Conservation (phyloP, 257 asterid genomes). For the Primulina tabacum region DNA sequence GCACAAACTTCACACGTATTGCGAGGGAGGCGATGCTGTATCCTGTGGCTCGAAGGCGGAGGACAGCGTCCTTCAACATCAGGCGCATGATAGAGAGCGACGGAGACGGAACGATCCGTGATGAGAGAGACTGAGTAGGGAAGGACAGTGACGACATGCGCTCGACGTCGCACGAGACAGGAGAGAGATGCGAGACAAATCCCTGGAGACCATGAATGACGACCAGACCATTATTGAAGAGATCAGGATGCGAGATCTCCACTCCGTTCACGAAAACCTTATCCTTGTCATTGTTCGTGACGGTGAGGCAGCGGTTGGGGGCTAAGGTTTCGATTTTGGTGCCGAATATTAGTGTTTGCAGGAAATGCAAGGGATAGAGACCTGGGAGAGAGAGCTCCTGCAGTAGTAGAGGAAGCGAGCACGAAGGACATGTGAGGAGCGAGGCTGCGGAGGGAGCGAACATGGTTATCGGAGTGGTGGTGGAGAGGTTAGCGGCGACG, state of each 20-base stretch:
- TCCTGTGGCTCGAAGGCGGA: constrained; percentile 36
- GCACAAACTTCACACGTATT: constrained; percentile 50
- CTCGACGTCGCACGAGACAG: constrained; percentile 68
- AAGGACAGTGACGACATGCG: background rate
- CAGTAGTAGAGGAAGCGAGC: constrained; percentile 61
- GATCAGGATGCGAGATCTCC: constrained; percentile 59
- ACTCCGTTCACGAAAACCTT: constrained; percentile 59
- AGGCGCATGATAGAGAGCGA: background rate
- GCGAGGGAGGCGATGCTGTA: constrained; percentile 66
- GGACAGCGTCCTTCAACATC: constrained; percentile 34
- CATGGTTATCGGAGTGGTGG: constrained; percentile 65
- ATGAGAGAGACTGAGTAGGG: constrained; percentile 18
- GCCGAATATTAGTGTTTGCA: constrained; percentile 64
- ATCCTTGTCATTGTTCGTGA: constrained; percentile 43
- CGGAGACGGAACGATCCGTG: constrained; percentile 10
- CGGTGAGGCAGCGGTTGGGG: constrained; percentile 63
- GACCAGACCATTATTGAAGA: constrained; percentile 63
- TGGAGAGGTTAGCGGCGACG: constrained; percentile 42
- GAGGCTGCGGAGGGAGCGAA: constrained; percentile 83
- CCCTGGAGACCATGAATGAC: constrained; percentile 65
- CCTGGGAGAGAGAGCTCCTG: constrained; percentile 85
- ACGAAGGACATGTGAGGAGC: constrained; percentile 67
- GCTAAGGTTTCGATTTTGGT: constrained; percentile 77
- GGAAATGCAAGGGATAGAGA: constrained; percentile 56
- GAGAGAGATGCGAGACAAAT: constrained; percentile 61